Percentiles rank a stretch among this genome's conserved stretches.
Evolutionary conservation across 2,329 filamentous ascomycete genomes (phyloP).

Genomic region (Cercospora citrullina): DNA sequence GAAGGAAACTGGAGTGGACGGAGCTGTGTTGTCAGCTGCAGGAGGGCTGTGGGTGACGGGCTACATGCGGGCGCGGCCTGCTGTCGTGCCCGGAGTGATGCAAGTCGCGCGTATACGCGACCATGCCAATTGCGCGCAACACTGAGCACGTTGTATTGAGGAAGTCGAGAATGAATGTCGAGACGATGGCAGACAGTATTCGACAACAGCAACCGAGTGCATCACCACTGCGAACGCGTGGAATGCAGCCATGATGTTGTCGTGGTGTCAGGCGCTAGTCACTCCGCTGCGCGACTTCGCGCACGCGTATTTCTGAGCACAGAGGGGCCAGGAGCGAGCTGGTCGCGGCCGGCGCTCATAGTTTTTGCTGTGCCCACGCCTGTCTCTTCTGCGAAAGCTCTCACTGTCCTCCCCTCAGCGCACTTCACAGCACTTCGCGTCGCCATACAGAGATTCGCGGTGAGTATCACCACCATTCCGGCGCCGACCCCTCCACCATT

Average conservation of each 20-base stretch:
- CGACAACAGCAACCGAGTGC: not conserved
- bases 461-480: conserved; percentile 11
- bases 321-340: not conserved
- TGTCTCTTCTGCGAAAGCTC: not conserved
- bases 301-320: conserved; percentile 2
- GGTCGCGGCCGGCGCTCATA: not conserved
- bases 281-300: not conserved
- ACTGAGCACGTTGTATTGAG: not conserved
- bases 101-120: not conserved
- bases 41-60: not conserved
- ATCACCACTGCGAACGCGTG: not conserved
- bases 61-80: not conserved
- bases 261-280: not conserved
- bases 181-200: not conserved
- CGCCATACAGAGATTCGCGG: not conserved
- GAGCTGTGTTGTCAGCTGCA: not conserved
- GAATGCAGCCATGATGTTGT: not conserved
- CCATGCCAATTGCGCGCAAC: not conserved
- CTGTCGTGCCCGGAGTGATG: not conserved
- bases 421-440: conserved; percentile 6
- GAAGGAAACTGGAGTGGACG: not conserved
- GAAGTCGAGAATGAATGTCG: not conserved
- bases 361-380: not conserved
- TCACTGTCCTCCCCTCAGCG: conserved; percentile 9
- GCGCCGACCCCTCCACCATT: not conserved